phyloP scores from a whole-genome alignment of 495 filamentous ascomycete genomes.

The Lepidopterella palustris region DNA sequence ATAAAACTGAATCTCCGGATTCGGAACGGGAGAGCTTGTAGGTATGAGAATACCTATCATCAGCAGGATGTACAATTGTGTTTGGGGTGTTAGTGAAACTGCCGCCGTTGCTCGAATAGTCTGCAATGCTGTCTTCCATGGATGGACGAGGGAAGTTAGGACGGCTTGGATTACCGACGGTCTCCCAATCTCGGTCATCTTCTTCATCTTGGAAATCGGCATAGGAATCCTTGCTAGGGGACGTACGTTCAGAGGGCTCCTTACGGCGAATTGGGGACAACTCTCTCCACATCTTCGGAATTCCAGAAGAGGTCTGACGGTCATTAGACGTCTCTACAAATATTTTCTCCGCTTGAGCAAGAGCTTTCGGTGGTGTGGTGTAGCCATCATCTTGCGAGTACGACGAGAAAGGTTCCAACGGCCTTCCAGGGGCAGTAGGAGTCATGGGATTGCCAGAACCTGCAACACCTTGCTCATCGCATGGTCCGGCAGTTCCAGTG shows the following conservation, averaged over 20 bases:
- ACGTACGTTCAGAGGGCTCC: constrained; percentile 12
- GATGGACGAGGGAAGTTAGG: neutral
- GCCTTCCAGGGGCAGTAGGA: neutral
- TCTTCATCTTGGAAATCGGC: constrained; percentile 8
- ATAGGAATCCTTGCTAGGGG: constrained; percentile 4
- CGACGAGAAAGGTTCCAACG: constrained; percentile 15
- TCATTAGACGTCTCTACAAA: constrained; percentile 3
- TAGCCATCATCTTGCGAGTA: constrained; percentile 12
- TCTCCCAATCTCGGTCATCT: constrained; percentile 35
- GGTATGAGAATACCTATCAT: neutral
- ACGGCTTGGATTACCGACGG: constrained; percentile 17
- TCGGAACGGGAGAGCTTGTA: neutral
- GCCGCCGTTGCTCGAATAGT: constrained; percentile 11
- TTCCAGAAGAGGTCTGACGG: neutral
- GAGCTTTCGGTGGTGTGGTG: constrained; percentile 14
- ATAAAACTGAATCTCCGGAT: neutral
- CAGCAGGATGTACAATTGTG: neutral
- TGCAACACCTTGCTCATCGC: neutral
- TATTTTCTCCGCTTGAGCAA: constrained; percentile 19
- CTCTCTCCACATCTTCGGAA: constrained; percentile 21
- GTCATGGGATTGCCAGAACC: neutral
- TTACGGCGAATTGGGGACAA: neutral
- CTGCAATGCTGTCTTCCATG: constrained; percentile 18
- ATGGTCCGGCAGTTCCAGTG: neutral
- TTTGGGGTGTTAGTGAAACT: neutral